Percentiles rank a stretch among this genome's conserved stretches.
Conservation (phyloP, 257 asterid species). For the Solanum clarkiae region DNA sequence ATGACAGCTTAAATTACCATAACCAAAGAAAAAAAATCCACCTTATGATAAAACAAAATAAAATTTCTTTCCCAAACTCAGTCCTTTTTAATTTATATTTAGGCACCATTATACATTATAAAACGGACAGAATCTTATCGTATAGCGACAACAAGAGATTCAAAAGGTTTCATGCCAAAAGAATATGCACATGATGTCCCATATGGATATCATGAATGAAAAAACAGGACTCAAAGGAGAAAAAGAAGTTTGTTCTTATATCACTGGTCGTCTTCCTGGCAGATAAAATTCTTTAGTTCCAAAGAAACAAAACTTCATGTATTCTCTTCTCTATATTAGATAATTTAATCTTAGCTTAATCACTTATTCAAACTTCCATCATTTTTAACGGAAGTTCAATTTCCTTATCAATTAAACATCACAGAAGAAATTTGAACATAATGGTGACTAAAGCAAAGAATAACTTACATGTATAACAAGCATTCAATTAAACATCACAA, state of each 20-base stretch:
- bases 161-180: neutral
- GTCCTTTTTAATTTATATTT: neutral
- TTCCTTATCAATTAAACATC: neutral
- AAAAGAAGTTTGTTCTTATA: neutral
- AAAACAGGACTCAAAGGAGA: neutral
- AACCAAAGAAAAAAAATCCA: neutral
- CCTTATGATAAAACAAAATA: neutral
- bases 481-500: neutral
- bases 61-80: neutral
- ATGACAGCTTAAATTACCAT: neutral
- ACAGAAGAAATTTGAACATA: neutral
- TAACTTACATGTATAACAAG: slow-evolving; percentile 94
- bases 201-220: neutral
- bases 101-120: neutral
- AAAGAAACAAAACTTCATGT: neutral
- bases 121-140: neutral
- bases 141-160: neutral
- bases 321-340: neutral
- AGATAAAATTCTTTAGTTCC: neutral
- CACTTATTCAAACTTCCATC: neutral
- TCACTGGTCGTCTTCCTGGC: neutral
- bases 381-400: neutral
- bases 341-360: neutral
- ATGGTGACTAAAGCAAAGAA: neutral
- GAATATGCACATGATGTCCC: neutral